Evolutionary conservation across 768 basidiomycete species (phyloP).

Genomic region (Macrolepiota dolichaula): DNA sequence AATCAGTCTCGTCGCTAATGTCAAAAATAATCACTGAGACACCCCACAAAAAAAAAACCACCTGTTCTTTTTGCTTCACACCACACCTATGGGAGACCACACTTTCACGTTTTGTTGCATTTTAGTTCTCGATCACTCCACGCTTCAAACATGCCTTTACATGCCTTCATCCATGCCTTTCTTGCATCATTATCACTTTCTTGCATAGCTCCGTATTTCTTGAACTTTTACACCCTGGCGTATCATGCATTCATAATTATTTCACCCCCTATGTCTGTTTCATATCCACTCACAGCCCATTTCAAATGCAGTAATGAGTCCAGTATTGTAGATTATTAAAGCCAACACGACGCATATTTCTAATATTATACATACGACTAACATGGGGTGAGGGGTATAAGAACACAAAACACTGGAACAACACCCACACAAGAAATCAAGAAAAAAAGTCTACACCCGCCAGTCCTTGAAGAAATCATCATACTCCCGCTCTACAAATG

Average conservation of each 20-base stretch:
- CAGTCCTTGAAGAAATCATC: conserved; percentile 68
- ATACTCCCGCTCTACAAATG: conserved; percentile 55
- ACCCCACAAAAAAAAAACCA: too few species aligned
- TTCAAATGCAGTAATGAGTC: not conserved
- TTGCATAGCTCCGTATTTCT: not conserved
- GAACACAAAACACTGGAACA: not conserved
- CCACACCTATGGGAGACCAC: not conserved
- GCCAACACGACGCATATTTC: conserved; percentile 1
- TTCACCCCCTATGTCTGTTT: not conserved
- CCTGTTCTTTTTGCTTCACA: not conserved
- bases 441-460: conserved; percentile 44
- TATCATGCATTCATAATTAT: not conserved
- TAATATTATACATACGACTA: not conserved
- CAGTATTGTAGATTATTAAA: not conserved
- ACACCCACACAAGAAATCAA: conserved; percentile 4
- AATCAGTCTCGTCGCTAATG: not conserved
- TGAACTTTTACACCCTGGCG: not conserved
- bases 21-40: not conserved
- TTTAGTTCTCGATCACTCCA: too few species aligned
- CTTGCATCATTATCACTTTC: not conserved
- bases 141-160: too few species aligned
- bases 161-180: too few species aligned
- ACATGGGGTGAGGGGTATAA: not conserved
- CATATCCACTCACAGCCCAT: not conserved
- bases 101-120: too few species aligned